phyloP scores from a whole-genome alignment of 768 basidiomycete genomes.

The Neoboletus magnificus region DNA sequence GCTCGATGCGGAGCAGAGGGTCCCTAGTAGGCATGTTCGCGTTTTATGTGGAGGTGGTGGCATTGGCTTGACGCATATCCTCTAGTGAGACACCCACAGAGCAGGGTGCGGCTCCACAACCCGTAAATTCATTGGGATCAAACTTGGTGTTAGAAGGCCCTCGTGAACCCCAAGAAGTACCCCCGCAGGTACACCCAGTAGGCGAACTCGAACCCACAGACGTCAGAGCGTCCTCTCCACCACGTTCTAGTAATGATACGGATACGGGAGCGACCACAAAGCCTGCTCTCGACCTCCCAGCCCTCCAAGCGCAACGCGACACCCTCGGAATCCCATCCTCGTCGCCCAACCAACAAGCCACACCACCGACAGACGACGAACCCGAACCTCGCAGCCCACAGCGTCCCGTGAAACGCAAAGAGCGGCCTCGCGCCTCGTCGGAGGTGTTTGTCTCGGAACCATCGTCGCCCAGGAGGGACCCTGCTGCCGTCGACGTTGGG shows the following conservation, averaged over 20 bases:
- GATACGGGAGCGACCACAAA: background rate
- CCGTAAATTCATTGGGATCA: background rate
- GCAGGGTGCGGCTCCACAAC: background rate
- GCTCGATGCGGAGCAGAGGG: background rate
- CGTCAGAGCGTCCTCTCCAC: background rate
- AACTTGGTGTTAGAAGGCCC: background rate
- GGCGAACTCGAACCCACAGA: background rate
- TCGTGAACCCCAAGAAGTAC: background rate
- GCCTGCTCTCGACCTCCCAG: background rate
- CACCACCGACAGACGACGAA: background rate
- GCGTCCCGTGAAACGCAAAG: constrained; percentile 4
- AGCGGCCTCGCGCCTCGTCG: constrained; percentile 6
- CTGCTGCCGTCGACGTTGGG: background rate
- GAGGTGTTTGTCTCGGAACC: constrained; percentile 20
- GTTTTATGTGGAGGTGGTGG: background rate
- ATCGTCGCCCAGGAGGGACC: constrained; percentile 6
- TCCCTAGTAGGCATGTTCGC: constrained; percentile 2
- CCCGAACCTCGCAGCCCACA: background rate
- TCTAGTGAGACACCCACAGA: constrained; percentile 5
- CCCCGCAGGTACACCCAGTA: background rate
- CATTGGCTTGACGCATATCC: background rate
- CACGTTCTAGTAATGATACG: background rate
- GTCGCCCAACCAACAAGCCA: background rate
- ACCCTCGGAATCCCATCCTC: constrained; percentile 1
- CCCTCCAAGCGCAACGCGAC: background rate